phyloP scores from a whole-genome alignment of 169 alveolate species.

The Eimeria zaria region DNA sequence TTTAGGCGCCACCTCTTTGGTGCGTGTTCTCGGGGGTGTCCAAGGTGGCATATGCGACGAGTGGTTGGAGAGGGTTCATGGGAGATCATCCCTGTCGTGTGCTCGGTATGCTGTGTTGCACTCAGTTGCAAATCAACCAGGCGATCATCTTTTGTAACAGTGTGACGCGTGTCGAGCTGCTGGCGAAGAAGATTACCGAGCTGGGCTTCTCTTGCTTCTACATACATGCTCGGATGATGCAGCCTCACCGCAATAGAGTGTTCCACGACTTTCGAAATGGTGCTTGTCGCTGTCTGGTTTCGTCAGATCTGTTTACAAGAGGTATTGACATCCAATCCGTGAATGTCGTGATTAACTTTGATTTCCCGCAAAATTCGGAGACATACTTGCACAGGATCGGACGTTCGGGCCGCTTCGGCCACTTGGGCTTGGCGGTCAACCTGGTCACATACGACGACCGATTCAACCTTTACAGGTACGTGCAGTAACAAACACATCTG shows the following conservation, averaged over 20 bases:
- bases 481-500: not conserved
- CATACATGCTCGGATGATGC: conserved; percentile 99
- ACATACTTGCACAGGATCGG: conserved; percentile 99
- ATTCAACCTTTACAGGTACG: conserved; percentile 90
- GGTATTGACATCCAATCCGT: conserved; percentile 99
- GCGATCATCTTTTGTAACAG: conserved; percentile 99
- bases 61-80: not conserved
- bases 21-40: not conserved
- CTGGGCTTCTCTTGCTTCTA: conserved; percentile 99
- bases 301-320: conserved; percentile 98
- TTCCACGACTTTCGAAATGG: conserved; percentile 99
- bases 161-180: conserved; percentile 98
- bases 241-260: conserved; percentile 98
- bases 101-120: not conserved
- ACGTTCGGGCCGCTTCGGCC: conserved; percentile 99
- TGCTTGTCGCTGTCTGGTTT: conserved; percentile 96
- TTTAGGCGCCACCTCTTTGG: not conserved
- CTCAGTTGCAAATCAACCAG: conserved; percentile 97
- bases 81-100: not conserved
- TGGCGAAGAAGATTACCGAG: conserved; percentile 99
- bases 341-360: conserved; percentile 99
- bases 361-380: conserved; percentile 98
- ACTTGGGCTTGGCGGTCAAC: conserved; percentile 98
- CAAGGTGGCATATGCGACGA: not conserved
- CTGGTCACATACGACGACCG: conserved; percentile 98